A percentile compares a stretch with the other conserved stretches of the same genome.
Evolutionary conservation across 225 moss, liverwort and hornwort species (phyloP).

Genomic region (Physcomitrium patens): DNA sequence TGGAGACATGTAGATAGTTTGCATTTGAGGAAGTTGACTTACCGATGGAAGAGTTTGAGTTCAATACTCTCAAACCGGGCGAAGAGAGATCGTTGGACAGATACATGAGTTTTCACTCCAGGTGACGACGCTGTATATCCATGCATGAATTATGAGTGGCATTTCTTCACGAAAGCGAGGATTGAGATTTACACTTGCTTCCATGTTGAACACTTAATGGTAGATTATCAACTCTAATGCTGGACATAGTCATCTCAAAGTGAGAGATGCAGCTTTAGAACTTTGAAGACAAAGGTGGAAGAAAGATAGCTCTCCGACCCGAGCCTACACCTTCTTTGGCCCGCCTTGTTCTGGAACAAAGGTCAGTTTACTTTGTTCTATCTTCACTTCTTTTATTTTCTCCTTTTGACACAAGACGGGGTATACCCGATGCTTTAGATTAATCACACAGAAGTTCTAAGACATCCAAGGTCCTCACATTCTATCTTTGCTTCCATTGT

Average conservation of each 20-base stretch:
- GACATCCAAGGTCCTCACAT: too few species aligned
- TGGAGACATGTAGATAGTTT: slow-evolving; percentile 85
- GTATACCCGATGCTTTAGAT: too few species aligned
- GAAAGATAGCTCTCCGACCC: slow-evolving; percentile 85
- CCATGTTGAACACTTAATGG: not conserved
- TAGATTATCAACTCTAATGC: not conserved
- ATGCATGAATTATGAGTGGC: slow-evolving; percentile 4
- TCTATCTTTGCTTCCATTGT: slow-evolving; percentile 1
- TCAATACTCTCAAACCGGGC: slow-evolving; percentile 92
- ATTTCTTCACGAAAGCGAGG: not conserved
- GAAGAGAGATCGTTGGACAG: slow-evolving; percentile 97
- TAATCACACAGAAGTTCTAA: too few species aligned
- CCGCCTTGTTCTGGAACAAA: slow-evolving; percentile 88
- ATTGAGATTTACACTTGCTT: not conserved
- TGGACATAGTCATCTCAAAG: slow-evolving; percentile 14
- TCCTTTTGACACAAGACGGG: too few species aligned
- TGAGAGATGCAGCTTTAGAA: slow-evolving; percentile 91
- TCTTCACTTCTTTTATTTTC: too few species aligned
- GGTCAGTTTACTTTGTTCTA: slow-evolving; percentile 47
- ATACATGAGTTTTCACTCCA: slow-evolving; percentile 37
- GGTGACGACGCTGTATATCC: not conserved
- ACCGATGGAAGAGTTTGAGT: slow-evolving; percentile 90
- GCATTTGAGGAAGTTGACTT: slow-evolving; percentile 97
- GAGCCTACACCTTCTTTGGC: slow-evolving; percentile 95
- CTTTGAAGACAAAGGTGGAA: slow-evolving; percentile 88